phyloP scores from a whole-genome alignment of 768 basidiomycete species.

The Kondoa malvinella region DNA sequence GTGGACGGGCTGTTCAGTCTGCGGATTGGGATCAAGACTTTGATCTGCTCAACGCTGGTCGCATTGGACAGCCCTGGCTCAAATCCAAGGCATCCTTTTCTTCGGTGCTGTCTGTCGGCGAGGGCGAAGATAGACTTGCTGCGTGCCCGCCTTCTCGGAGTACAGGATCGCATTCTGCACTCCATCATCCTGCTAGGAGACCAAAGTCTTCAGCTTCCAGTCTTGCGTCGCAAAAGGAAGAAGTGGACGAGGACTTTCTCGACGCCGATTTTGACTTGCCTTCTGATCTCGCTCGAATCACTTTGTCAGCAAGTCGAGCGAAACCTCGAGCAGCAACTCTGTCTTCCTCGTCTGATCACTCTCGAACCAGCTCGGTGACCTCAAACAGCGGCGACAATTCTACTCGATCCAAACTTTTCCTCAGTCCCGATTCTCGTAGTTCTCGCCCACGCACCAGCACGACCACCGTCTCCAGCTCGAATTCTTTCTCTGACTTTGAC shows the following conservation, averaged over 20 bases:
- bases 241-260: slow-evolving; percentile 1
- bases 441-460: background rate
- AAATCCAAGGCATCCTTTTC: slow-evolving; percentile 19
- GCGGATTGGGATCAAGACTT: slow-evolving; percentile 23
- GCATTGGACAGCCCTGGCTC: background rate
- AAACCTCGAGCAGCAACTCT: slow-evolving; percentile 2
- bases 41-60: slow-evolving; percentile 4
- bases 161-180: background rate
- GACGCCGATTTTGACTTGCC: slow-evolving; percentile 23
- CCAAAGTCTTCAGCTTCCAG: background rate
- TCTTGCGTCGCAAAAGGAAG: background rate
- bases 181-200: background rate
- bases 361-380: background rate
- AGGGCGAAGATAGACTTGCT: slow-evolving; percentile 2
- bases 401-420: background rate
- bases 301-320: slow-evolving; percentile 4
- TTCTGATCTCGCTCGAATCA: background rate
- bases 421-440: background rate
- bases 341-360: background rate
- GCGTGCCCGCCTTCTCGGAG: background rate
- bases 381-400: background rate
- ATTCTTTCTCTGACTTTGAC: background rate
- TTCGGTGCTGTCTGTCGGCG: slow-evolving; percentile 15
- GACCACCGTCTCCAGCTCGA: background rate
- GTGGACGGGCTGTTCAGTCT: background rate